These are phyloP conservation scores for Verticillium isaacii DNA, from an alignment of 2,329 filamentous ascomycete genomes.

Conservation along the genomic window DNA sequence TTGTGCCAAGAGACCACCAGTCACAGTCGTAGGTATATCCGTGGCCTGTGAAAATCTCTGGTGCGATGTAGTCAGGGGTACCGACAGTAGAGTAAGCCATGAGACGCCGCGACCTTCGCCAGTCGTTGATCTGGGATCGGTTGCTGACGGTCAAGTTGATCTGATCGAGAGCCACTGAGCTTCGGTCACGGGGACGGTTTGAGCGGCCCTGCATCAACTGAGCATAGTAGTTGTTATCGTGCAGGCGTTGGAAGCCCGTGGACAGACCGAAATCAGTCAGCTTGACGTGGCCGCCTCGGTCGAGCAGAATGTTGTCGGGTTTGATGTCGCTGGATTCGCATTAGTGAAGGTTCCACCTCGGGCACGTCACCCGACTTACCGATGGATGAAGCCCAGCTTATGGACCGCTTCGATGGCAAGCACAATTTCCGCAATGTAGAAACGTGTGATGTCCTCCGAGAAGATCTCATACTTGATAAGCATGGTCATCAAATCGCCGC, in stretches of 20 bases:
- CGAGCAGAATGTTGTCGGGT: conserved; percentile 95
- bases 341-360: conserved; percentile 7
- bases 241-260: conserved; percentile 95
- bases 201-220: conserved; percentile 82
- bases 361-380: conserved; percentile 52
- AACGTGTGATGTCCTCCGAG: conserved; percentile 95
- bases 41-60: conserved; percentile 94
- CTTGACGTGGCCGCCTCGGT: conserved; percentile 95
- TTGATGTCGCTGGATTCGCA: conserved; percentile 77
- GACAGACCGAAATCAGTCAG: conserved; percentile 97
- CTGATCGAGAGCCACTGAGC: conserved; percentile 93
- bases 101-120: conserved; percentile 89
- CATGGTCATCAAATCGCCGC: conserved; percentile 99
- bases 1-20: conserved; percentile 98
- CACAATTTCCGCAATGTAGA: conserved; percentile 98
- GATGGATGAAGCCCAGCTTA: conserved; percentile 96
- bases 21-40: conserved; percentile 97
- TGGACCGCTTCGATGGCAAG: conserved; percentile 98
- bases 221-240: conserved; percentile 98
- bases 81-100: conserved; percentile 98
- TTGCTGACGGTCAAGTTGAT: conserved; percentile 98
- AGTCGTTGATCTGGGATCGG: conserved; percentile 96
- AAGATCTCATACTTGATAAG: conserved; percentile 99
- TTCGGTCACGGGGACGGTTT: conserved; percentile 72
- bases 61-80: conserved; percentile 97